phyloP scores from a whole-genome alignment of 2,329 filamentous ascomycete genomes.

The Aspergillus unguis region DNA sequence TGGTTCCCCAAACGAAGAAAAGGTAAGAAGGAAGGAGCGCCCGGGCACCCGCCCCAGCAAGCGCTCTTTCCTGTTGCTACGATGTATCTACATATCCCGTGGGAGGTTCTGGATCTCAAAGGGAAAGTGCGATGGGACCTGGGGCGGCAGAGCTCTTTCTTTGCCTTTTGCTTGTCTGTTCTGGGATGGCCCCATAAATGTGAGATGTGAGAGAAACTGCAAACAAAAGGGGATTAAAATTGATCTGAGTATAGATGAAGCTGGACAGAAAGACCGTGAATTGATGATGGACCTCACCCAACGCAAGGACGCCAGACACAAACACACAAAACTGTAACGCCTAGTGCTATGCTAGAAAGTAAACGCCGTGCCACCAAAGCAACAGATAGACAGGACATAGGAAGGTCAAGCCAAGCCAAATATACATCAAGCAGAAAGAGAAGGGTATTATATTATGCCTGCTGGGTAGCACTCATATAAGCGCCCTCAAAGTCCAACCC shows the following conservation, averaged over 20 bases:
- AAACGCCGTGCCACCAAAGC: conserved; percentile 3
- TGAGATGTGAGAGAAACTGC: too few relatives aligned
- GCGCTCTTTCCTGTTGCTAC: too few relatives aligned
- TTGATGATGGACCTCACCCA: not conserved
- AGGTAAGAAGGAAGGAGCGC: too few relatives aligned
- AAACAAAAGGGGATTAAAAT: not conserved
- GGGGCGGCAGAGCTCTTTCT: too few relatives aligned
- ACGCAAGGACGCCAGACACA: not conserved
- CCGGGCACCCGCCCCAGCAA: too few relatives aligned
- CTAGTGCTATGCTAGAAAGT: conserved; percentile 3
- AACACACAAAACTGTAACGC: not conserved
- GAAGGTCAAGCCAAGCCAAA: not conserved
- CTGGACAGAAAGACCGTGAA: not conserved
- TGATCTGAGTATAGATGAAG: not conserved
- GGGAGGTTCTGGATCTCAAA: too few relatives aligned
- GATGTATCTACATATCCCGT: too few relatives aligned
- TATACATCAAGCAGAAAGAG: not conserved
- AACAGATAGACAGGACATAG: not conserved
- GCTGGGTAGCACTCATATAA: conserved; percentile 36
- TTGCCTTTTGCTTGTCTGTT: too few relatives aligned
- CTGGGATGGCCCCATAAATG: too few relatives aligned
- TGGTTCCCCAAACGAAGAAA: too few relatives aligned
- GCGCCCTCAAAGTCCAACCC: conserved; percentile 62
- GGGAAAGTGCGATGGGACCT: too few relatives aligned
- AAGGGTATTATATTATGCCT: not conserved